These are phyloP conservation scores for Amylostereum areolatum DNA, from an alignment of 1,284 basidiomycete genomes.

Conservation along the genomic window DNA sequence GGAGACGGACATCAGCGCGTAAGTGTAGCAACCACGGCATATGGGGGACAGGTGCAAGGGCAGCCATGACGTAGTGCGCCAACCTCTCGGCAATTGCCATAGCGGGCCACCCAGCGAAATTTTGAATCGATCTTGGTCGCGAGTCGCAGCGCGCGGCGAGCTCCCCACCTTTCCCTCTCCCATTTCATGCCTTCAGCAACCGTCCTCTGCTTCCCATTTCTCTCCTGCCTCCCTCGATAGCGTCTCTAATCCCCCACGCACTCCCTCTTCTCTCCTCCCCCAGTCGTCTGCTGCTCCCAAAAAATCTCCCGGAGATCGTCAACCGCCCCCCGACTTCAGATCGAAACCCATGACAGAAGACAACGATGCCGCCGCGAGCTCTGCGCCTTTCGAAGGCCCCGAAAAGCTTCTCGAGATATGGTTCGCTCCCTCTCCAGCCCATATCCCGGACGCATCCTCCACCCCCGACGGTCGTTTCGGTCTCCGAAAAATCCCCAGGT, in stretches of 20 bases:
- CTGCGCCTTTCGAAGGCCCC: conserved; percentile 76
- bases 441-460: conserved; percentile 42
- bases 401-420: conserved; percentile 98
- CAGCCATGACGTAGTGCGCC: too few species aligned
- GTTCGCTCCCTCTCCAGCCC: conserved; percentile 79
- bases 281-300: too few species aligned
- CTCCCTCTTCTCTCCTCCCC: not conserved
- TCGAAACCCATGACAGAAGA: conserved; percentile 27
- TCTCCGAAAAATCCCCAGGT: conserved; percentile 70
- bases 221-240: conserved; percentile 47
- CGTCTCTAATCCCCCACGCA: conserved; percentile 26
- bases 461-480: conserved; percentile 48
- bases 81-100: too few species aligned
- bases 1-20: too few species aligned
- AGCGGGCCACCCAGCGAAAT: not conserved
- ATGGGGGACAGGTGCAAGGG: too few species aligned
- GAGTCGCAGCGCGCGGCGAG: not conserved
- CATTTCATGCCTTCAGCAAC: conserved; percentile 56
- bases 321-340: too few species aligned
- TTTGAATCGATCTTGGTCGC: not conserved
- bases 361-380: conserved; percentile 26
- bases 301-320: not conserved
- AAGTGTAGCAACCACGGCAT: too few species aligned
- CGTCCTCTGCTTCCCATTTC: conserved; percentile 30
- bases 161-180: conserved; percentile 14